Conservation (phyloP, 768 basidiomycete genomes). For the Phylloporus rhodoxanthus region DNA sequence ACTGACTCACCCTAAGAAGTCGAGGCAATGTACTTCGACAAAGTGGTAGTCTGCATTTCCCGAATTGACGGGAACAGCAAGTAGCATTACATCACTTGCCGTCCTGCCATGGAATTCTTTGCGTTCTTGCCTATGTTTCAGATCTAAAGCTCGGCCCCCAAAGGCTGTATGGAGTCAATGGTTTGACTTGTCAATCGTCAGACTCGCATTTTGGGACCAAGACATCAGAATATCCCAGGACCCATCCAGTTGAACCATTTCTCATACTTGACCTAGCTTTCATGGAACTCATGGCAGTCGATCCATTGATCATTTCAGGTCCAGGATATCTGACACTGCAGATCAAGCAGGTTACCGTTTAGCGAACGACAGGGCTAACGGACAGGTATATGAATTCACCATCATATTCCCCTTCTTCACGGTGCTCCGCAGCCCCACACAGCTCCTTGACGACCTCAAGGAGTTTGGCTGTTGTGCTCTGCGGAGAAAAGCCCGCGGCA, state of each 20-base stretch:
- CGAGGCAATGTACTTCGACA: constrained; percentile 10
- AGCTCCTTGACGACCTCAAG: constrained; percentile 17
- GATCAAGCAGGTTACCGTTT: constrained; percentile 2
- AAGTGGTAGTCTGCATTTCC: background rate
- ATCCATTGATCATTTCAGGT: background rate
- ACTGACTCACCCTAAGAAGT: constrained; percentile 1
- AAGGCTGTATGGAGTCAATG: background rate
- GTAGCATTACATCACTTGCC: background rate
- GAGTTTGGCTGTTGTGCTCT: constrained; percentile 15
- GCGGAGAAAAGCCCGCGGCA: constrained; percentile 16
- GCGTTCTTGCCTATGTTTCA: background rate
- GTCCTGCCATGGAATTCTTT: background rate
- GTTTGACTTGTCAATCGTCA: background rate
- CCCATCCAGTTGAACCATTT: background rate
- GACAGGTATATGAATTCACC: constrained; percentile 8
- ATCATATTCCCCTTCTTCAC: constrained; percentile 10
- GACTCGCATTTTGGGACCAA: background rate
- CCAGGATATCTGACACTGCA: background rate
- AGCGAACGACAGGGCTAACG: constrained; percentile 4
- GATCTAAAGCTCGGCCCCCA: background rate
- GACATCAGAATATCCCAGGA: background rate
- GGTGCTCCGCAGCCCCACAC: constrained; percentile 19
- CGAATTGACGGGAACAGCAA: background rate
- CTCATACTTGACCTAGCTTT: background rate
- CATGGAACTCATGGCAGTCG: background rate